Evolutionary conservation across 495 filamentous ascomycete genomes (phyloP), one percentile per base, ranked within the genome.

Genomic region (Penicillium macrosclerotiorum): DNA sequence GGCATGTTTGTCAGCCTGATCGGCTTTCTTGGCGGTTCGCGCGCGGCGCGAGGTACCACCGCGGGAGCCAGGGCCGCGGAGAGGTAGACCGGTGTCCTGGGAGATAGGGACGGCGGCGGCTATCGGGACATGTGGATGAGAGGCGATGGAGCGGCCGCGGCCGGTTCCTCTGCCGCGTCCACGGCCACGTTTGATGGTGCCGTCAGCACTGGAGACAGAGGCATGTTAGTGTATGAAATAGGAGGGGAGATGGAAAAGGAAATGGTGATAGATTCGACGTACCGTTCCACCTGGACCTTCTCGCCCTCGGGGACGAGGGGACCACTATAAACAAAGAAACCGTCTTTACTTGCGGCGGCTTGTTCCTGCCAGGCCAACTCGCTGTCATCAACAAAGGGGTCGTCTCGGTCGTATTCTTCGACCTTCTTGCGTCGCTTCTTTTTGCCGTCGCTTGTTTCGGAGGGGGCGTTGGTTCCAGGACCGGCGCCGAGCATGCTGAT

Each of bases 381-480:
- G 11, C 89, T 92, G 65, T 98, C 93, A 60, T 98, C 93, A 43
- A 98, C 92, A 62, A 98, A 98, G 25, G 90, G 92, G 59, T 98
- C 93, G 41, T 93, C 89, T 51, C 89, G 89, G 67, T 96, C 90
- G 57, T 98, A 98, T 49, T 95, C 88, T 55, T 98, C 93, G 50
- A 91, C 85, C 70, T 93, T 95, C 69, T 84, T 87, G 33, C 94
- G 74, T 19, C 72, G 72, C 26, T 81, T 79, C 57, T 85, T 86
- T 55, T 82, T 86, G 8, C 64, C 71, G 7, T 79, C 77, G 11
- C 74, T 65, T 3, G 73, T 72, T 24, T 77, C 76, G 1, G 74
- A 77, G 17, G 59, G 37, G 34, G 65, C 84, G 51, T 80, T 84
- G 8, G 57, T 42, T 32, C 68, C 52, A 14, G 60, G 22, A 38